Evolutionary conservation across 345 rosid species (phyloP), one percentile per base, ranked within the genome.

Genomic region (Lepidium didymum): DNA sequence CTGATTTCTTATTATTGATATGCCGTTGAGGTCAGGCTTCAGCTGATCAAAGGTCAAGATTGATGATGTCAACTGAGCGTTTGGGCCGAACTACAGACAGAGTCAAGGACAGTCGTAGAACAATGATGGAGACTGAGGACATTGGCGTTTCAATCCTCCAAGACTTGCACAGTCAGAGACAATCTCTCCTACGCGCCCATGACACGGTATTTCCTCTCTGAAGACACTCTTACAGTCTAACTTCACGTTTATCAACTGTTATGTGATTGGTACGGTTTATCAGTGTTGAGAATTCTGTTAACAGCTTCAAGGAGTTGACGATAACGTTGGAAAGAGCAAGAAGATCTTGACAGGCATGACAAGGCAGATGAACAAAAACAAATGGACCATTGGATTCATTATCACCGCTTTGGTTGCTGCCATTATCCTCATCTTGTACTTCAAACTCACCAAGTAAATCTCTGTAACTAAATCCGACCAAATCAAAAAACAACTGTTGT

Each of bases 101-200:
- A 80, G 64, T 91, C 45, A 89, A 83, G 80, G 97, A 91, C 42
- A 76, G 99, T 76, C 87, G 96, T 75, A 89, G 81, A 79, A 84
- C 86, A 51, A 95, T 95, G 97, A 83, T 91, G 58, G 99, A 95
- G 77, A 95, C 97, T 16, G 99, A 95, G 81, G 97, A 95, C 23
- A 92, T 91, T 36, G 97, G 99, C 38, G 99, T 95, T 67, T 91
- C 99, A 5, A 83, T 95, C 80, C 97, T 95, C 73, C 89, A 89
- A 63, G 99, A 95, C 76, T 72, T 95, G 78, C 91, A 88, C 81
- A 78, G 86, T 60, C 99, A 95, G 79, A 57, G 99, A 59, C 90
- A 95, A 65, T 74, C 96, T 75, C 97, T 95, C 67, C 68, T 95
- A 46, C 88, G 83, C 3, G 86, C 96, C 35, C 70, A 86, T 29